These are phyloP conservation scores for Ascochyta clinopodiicola DNA, from an alignment of 2,329 filamentous ascomycete species.

Conservation along the genomic window DNA sequence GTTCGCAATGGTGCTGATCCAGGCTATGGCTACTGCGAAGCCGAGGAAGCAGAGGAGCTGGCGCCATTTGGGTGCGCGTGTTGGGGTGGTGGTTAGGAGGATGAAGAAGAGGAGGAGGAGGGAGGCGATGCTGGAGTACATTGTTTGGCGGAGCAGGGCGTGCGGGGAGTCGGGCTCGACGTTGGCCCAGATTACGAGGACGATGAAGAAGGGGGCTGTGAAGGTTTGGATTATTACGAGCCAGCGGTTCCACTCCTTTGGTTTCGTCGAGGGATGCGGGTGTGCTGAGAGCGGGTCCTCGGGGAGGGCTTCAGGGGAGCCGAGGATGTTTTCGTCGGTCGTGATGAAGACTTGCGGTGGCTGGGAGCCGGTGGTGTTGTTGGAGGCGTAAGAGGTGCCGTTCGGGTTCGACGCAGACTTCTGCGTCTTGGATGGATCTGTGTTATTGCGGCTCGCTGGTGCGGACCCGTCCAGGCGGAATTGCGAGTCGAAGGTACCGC, in stretches of 20 bases:
- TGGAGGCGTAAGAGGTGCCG: conserved; percentile 9
- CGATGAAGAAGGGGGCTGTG: conserved; percentile 82
- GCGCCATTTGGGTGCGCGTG: conserved; percentile 74
- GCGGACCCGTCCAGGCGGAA: conserved; percentile 20
- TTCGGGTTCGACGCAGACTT: conserved; percentile 1
- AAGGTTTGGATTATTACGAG: conserved; percentile 85
- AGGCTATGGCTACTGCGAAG: conserved; percentile 89
- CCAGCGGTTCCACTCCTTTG: conserved; percentile 86
- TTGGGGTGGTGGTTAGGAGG: conserved; percentile 71
- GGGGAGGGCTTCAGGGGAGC: conserved; percentile 47
- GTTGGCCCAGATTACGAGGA: conserved; percentile 77
- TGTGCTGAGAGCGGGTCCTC: conserved; percentile 21
- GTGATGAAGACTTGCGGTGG: conserved; percentile 39
- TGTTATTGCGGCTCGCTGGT: neutral
- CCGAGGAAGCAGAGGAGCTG: conserved; percentile 85
- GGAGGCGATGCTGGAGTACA: conserved; percentile 61
- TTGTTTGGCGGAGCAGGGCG: conserved; percentile 64
- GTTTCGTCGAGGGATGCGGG: conserved; percentile 48
- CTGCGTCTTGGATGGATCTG: conserved; percentile 8
- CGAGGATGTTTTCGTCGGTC: conserved; percentile 42
- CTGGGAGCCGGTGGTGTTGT: conserved; percentile 31
- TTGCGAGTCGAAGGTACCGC: conserved; percentile 22
- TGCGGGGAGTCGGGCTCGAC: conserved; percentile 62
- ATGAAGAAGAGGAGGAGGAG: conserved; percentile 70
- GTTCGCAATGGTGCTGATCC: conserved; percentile 94